Evolutionary conservation across 345 rosid genomes (phyloP), one percentile per base, ranked within the genome.

Genomic region (Draba incana): DNA sequence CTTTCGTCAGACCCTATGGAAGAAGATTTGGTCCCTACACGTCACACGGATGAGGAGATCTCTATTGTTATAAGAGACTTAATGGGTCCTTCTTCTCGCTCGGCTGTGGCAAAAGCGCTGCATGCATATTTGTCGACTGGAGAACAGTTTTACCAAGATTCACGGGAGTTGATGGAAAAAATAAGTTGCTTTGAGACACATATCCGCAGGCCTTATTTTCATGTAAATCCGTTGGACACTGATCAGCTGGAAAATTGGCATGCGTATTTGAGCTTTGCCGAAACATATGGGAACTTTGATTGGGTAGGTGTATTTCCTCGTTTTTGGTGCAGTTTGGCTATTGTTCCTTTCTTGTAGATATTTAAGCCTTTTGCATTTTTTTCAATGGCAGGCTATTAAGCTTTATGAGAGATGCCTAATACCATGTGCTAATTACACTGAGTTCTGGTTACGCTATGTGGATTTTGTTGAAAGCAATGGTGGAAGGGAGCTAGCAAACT

Each of bases 391-490:
- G 97, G 90, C 84, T 71, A 85, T 88, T 71, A 88, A 88, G 77
- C 91, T 92, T 58, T 90, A 86, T 37, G 97, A 88, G 84, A 83
- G 93, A 74, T 92, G 98, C 84, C 79, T 92, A 74, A 81, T 92
- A 74, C 92, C 98, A 52, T 91, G 97, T 52, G 93, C 96, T 53
- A 81, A 80, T 82, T 86, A 84, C 71, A 80, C 88, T 30, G 96
- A 88, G 76, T 86, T 90, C 61, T 92, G 98, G 98, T 83, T 92
- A 75, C 96, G 97, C 37, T 92, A 89, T 70, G 93, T 84, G 82
- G 90, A 88, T 51, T 90, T 81, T 75, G 69, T 85, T 82, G 98
- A 92, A 77, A 83, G 79, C 68, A 92, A 85, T 33, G 98, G 98
- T 61, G 98, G 97, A 75, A 83, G 92, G 66, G 98, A 92, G 84